phyloP scores from a whole-genome alignment of 306 rosid species.

The Pyrus communis region DNA sequence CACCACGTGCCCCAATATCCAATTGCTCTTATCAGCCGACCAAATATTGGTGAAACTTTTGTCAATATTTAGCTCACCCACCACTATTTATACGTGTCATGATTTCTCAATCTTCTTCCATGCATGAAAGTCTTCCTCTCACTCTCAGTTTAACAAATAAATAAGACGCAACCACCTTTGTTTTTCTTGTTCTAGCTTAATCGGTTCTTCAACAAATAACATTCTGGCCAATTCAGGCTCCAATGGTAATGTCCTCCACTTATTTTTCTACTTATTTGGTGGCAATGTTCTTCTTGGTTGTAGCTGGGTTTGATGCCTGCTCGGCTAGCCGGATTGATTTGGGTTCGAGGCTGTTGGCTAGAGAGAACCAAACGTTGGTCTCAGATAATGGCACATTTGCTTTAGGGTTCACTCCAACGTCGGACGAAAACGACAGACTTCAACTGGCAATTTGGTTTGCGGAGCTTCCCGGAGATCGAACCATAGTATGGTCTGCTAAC shows the following conservation, averaged over 20 bases:
- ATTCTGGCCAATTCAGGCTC: background rate
- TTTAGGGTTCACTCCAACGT: conserved; percentile 56
- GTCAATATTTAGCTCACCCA: conserved; percentile 81
- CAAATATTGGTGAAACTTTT: conserved; percentile 32
- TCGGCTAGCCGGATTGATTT: conserved; percentile 43
- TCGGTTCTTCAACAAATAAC: background rate
- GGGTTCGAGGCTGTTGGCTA: conserved; percentile 58
- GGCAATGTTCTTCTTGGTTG: conserved; percentile 10
- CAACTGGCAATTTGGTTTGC: conserved; percentile 76
- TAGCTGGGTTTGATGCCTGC: conserved; percentile 14
- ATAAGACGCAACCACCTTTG: background rate
- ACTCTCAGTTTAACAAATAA: background rate
- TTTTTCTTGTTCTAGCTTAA: background rate
- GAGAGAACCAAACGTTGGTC: conserved; percentile 38
- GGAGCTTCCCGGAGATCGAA: conserved; percentile 65
- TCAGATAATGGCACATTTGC: conserved; percentile 86
- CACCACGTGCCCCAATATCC: conserved; percentile 24
- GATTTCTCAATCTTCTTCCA: background rate
- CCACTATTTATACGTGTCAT: conserved; percentile 36
- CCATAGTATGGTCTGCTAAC: conserved; percentile 69
- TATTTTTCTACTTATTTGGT: conserved; percentile 8
- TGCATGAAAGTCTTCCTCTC: background rate
- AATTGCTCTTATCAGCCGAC: conserved; percentile 41
- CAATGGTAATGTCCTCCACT: conserved; percentile 32
- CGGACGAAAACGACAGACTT: conserved; percentile 19